These are phyloP conservation scores for Sonneratia caseolaris DNA, from an alignment of 345 rosid species.

Conservation along the genomic window DNA sequence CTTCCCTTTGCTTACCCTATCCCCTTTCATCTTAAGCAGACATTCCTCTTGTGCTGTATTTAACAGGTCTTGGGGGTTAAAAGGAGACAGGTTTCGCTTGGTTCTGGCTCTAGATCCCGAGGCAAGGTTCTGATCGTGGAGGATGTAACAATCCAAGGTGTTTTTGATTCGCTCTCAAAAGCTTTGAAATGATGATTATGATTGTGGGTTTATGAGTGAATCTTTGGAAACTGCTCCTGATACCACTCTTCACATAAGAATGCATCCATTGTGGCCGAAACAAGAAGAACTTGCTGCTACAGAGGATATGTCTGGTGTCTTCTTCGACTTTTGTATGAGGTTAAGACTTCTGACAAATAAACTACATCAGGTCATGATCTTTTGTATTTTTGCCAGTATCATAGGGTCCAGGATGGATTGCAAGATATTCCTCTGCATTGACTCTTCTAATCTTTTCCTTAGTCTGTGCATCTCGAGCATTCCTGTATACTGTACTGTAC, in stretches of 20 bases:
- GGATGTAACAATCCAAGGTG: slow-evolving; percentile 42
- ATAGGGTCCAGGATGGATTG: neutral
- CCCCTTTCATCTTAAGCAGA: neutral
- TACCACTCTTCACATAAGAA: neutral
- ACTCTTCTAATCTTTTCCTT: no score
- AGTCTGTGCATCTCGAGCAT: no score
- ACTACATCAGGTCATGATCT: neutral
- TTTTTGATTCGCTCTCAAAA: slow-evolving; percentile 48
- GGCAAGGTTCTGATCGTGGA: slow-evolving; percentile 84
- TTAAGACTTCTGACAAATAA: neutral
- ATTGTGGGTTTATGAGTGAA: slow-evolving; percentile 1
- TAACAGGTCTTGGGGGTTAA: slow-evolving; percentile 73
- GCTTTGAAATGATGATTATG: slow-evolving; percentile 24
- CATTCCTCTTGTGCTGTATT: neutral
- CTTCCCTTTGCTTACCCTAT: neutral
- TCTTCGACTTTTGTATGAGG: neutral
- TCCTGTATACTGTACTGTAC: no score
- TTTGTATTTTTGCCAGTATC: neutral
- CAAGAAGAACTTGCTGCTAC: neutral
- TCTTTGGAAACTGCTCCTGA: neutral
- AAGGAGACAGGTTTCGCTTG: slow-evolving; percentile 71
- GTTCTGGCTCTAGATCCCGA: slow-evolving; percentile 81
- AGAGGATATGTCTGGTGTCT: neutral
- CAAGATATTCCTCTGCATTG: neutral
- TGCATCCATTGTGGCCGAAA: neutral